Percentiles rank a stretch among this genome's conserved stretches.
These are phyloP conservation scores for Camptophora hylomeconis DNA, from an alignment of 2,329 filamentous ascomycete genomes.

Conservation along the genomic window DNA sequence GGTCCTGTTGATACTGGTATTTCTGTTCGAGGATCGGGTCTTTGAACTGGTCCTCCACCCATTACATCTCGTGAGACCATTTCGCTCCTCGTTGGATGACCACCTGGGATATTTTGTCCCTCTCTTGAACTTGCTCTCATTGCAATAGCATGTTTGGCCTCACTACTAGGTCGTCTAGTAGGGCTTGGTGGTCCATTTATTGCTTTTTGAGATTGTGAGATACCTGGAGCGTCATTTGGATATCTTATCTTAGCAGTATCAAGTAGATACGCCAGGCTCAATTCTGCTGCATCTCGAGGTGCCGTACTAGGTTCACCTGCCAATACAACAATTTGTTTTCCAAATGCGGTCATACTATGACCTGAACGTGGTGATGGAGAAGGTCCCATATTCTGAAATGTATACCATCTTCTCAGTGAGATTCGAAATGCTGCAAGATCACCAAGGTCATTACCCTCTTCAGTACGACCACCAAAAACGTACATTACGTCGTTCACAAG, in stretches of 20 bases:
- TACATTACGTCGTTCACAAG: conserved; percentile 98
- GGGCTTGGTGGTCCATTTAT: conserved; percentile 25
- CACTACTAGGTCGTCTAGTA: conserved; percentile 30
- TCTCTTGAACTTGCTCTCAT: conserved; percentile 30
- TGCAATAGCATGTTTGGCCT: conserved; percentile 28
- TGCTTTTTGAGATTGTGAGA: conserved; percentile 26
- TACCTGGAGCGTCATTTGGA: conserved; percentile 60
- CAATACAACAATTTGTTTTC: conserved; percentile 82
- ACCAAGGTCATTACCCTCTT: conserved; percentile 82
- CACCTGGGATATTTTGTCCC: conserved; percentile 25
- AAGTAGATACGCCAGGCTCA: conserved; percentile 79
- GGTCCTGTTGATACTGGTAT: too few relatives aligned
- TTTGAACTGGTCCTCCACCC: conserved; percentile 15
- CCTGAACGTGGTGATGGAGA: conserved; percentile 87
- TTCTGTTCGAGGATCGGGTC: conserved; percentile 9
- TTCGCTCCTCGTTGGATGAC: too few relatives aligned
- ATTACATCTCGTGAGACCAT: conserved; percentile 15
- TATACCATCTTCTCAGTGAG: conserved; percentile 86
- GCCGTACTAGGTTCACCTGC: conserved; percentile 90
- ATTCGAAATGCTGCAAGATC: conserved; percentile 81
- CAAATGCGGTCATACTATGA: conserved; percentile 93
- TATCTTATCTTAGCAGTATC: conserved; percentile 96
- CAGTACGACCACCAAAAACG: conserved; percentile 88
- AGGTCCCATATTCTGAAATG: conserved; percentile 98
- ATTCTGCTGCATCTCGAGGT: conserved; percentile 64